Evolutionary conservation across 164 flowering plant genomes (phyloP), one percentile per base, ranked within the genome.

Genomic region (Brasenia schreberi): DNA sequence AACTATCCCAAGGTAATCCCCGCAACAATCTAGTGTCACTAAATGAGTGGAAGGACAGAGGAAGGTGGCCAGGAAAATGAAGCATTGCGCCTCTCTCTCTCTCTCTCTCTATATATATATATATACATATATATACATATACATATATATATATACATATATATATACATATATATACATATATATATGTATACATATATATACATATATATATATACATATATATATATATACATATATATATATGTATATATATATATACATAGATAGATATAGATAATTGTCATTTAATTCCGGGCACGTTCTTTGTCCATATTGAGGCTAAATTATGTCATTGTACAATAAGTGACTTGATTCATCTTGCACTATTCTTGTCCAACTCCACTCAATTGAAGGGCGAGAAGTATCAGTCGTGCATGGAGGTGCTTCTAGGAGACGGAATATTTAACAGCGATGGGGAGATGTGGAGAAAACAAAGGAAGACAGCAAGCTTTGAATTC

Each of bases 361-460:
- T 45, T 45, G 1, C 7, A 5, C 53, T 45, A 4, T 45, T 45
- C 7, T 7, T 45, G 5, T 45, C 12, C 12, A 45, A 45, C 12
- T 45, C 53, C 53, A 45, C 9, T 43, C 23, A 18, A 42, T 7
- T 71, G 68, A 71, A 92, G 98, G 96, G 98, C 61, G 86, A 82
- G 64, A 79, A 79, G n/a, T 92, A 90, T 66, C 96, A 82, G 69
- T 92, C 98, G 39, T 93, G 86, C 74, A 93, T 90, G 98, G 92
- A 93, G 70, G 97, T 93, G 66, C 71, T 93, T 68, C 88, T 93
- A 18, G 97, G 98, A 72, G 85, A 87, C 74, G 98, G 96, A 19
- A 93, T 93, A 18, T 93, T 93, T 69, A 93, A 93, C 71, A 84
- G 74, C 6, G 98, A 93, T 71, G 98, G 98, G n/a, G 98, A 93